phyloP scores from a whole-genome alignment of 106 monocot genomes.

The Acanthochlamys bracteata region DNA sequence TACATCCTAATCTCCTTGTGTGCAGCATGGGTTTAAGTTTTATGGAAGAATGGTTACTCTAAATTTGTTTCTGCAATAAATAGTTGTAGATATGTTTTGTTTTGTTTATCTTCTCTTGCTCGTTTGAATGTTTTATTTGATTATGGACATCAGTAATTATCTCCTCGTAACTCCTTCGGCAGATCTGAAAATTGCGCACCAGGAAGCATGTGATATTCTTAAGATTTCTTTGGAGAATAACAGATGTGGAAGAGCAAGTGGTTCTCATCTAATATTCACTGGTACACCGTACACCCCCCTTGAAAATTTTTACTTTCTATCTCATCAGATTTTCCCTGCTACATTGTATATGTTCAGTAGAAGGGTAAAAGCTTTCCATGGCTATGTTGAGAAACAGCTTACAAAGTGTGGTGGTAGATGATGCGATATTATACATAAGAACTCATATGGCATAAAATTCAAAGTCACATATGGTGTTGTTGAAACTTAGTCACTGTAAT shows the following conservation, averaged over 20 bases:
- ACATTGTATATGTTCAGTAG: too few relatives aligned
- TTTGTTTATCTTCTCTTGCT: neutral
- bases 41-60: too few relatives aligned
- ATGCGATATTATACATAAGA: neutral
- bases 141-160: neutral
- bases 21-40: neutral
- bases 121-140: neutral
- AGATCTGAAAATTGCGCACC: slow-evolving; percentile 35
- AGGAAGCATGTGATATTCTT: slow-evolving; percentile 36
- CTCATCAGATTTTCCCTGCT: too few relatives aligned
- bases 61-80: too few relatives aligned
- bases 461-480: too few relatives aligned
- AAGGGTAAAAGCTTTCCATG: neutral
- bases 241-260: slow-evolving; percentile 13
- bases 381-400: neutral
- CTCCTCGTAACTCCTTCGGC: neutral
- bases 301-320: neutral
- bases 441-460: neutral
- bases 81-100: neutral
- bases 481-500: too few relatives aligned
- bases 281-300: slow-evolving; percentile 10
- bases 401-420: neutral
- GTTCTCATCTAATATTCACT: slow-evolving; percentile 10
- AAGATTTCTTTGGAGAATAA: slow-evolving; percentile 19
- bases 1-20: neutral